Evolutionary conservation across 2,329 filamentous ascomycete species (phyloP).

Genomic region (Thelonectria rubi): DNA sequence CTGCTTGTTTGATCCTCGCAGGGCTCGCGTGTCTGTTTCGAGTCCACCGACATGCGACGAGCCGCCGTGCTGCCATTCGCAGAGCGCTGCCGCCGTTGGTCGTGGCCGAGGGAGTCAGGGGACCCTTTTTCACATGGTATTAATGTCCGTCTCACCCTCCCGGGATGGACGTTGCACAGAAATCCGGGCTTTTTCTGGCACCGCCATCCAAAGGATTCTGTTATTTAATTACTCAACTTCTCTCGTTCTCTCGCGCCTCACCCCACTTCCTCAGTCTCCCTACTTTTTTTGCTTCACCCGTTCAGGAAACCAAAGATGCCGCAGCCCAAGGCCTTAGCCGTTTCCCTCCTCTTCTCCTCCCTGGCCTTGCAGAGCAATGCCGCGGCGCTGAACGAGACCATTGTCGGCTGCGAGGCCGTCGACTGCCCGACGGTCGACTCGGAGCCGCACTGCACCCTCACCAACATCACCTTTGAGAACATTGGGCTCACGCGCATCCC

Average conservation of each 20-base stretch:
- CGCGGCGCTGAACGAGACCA: not conserved
- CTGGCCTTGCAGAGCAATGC: not conserved
- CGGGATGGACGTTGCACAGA: not conserved
- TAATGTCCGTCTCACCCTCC: not conserved
- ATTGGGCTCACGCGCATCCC: constrained; percentile 7
- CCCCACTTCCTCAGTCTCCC: not conserved
- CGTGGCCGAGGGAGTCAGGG: no score
- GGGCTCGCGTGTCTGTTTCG: no score
- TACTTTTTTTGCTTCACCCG: not conserved
- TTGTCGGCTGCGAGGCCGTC: constrained; percentile 12
- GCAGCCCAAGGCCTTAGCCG: not conserved
- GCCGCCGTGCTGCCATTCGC: no score
- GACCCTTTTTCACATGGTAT: no score
- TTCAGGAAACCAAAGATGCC: not conserved
- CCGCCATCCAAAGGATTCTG: not conserved
- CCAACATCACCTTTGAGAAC: constrained; percentile 7
- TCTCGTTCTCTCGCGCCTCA: not conserved
- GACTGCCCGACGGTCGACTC: not conserved
- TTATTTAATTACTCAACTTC: not conserved
- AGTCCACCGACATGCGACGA: no score
- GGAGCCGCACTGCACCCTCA: constrained; percentile 8
- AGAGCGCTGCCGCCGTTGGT: no score
- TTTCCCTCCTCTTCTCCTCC: not conserved
- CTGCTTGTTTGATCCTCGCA: no score
- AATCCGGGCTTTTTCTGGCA: not conserved